Base-by-base conservation (phyloP, 164 flowering plant genomes). In the Berberis thunbergii region DNA sequence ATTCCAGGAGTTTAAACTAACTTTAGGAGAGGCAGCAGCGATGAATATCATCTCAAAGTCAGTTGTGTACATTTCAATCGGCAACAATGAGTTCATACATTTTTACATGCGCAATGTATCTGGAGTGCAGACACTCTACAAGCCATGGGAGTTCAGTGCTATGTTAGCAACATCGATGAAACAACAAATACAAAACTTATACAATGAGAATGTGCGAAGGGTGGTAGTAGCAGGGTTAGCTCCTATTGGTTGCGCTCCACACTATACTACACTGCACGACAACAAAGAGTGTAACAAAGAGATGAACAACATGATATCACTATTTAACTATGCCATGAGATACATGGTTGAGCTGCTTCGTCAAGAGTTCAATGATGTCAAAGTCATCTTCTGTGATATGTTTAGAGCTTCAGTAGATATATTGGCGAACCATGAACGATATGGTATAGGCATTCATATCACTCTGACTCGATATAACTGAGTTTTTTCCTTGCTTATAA, bases 171-270 rank as follows among this genome's bases (percentile, higher is more conserved):
- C 78, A 8, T 67, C 77, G 41, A 53, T 89, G 57, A 84, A 75
- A 67, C 83, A 74, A 64, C 90, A 82, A 76, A 48, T 68, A 75
- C 88, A 89, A 96, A 84, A 77, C 69, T 74, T 93, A 78, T 82
- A 88, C 80, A 77, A 74, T 63, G 68, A 79, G 4, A 72, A 76
- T 64, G 97, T 76, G 4, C 77, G 92, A 74, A 85, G 66, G 64
- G 65, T 89, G 61, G 88, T 89, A 48, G 79, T 93, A 41, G 81
- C 84, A 93, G 97, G 98, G 7, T 62, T 93, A 58, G 81, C 96
- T 9, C 97, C 97, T 6, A 79, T 93, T 3, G 98, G 98, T 5
- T 93, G 98, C 65, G 85, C 96, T 67, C 98, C 98, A 56, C 80
- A 84, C 70, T 93, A 87, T 83, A 66, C 89, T 75, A 84, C 85